A percentile compares a stretch with the other conserved stretches of the same genome.
Evolutionary conservation across 2,329 filamentous ascomycete genomes (phyloP).

Genomic region (Aspergillus sp.): DNA sequence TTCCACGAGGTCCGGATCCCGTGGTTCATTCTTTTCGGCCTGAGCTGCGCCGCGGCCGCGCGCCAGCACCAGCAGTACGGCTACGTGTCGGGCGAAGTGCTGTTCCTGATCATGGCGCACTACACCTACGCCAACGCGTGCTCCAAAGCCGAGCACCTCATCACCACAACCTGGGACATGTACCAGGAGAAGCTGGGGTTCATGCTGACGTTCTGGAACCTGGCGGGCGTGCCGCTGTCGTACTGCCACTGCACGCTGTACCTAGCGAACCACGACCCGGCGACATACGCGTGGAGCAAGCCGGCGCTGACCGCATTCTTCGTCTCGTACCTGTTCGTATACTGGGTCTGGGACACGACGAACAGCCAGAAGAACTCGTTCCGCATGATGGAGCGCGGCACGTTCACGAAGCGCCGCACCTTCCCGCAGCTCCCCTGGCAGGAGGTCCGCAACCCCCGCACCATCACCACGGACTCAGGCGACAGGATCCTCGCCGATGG

Average conservation of each 20-base stretch:
- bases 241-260: slow-evolving; percentile 92
- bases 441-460: slow-evolving; percentile 66
- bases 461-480: slow-evolving; percentile 61
- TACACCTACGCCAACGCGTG: slow-evolving; percentile 88
- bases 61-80: slow-evolving; percentile 76
- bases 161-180: slow-evolving; percentile 87
- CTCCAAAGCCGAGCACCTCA: slow-evolving; percentile 81
- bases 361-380: slow-evolving; percentile 92
- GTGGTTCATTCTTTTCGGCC: slow-evolving; percentile 83
- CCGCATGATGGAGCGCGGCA: slow-evolving; percentile 66
- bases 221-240: slow-evolving; percentile 78
- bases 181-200: slow-evolving; percentile 95
- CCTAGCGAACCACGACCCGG: slow-evolving; percentile 69
- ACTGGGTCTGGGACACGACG: slow-evolving; percentile 85
- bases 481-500: slow-evolving; percentile 73
- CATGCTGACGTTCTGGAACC: slow-evolving; percentile 96
- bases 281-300: slow-evolving; percentile 65
- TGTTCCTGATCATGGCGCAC: slow-evolving; percentile 77
- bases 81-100: slow-evolving; percentile 71
- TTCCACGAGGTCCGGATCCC: slow-evolving; percentile 88
- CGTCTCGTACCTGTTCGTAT: slow-evolving; percentile 64
- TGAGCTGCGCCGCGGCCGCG: slow-evolving; percentile 63
- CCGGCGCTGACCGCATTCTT: slow-evolving; percentile 55
- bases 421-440: slow-evolving; percentile 86
- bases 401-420: slow-evolving; percentile 56